These are phyloP conservation scores for Collybia sp. DNA, from an alignment of 768 basidiomycete genomes.

Conservation along the genomic window DNA sequence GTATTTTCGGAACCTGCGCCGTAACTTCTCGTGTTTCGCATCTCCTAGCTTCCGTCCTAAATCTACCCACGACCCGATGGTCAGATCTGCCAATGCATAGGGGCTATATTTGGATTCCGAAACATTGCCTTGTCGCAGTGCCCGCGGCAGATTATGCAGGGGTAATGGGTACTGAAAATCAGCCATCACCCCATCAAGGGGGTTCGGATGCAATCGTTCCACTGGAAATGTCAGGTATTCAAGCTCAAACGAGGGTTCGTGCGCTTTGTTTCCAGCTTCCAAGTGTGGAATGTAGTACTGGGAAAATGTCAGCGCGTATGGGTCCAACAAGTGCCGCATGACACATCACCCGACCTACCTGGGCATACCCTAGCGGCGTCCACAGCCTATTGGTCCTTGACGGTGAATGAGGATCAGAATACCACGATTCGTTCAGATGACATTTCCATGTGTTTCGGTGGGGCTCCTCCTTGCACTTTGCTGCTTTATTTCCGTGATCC, in stretches of 20 bases:
- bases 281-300: constrained; percentile 69
- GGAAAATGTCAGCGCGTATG: constrained; percentile 6
- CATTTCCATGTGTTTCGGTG: constrained; percentile 64
- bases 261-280: constrained; percentile 37
- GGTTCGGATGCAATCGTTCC: constrained; percentile 32
- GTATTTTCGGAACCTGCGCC: constrained; percentile 59
- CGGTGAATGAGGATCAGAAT: constrained; percentile 60
- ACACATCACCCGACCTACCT: constrained; percentile 46
- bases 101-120: constrained; percentile 54
- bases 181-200: constrained; percentile 13
- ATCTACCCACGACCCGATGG: constrained; percentile 67
- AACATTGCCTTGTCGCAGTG: constrained; percentile 35
- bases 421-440: constrained; percentile 53
- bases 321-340: not conserved
- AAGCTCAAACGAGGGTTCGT: constrained; percentile 60
- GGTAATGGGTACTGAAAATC: constrained; percentile 50
- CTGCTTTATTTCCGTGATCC: constrained; percentile 36
- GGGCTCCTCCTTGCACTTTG: constrained; percentile 41
- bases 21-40: constrained; percentile 45
- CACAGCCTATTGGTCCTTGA: constrained; percentile 65
- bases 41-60: constrained; percentile 61
- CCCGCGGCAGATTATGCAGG: constrained; percentile 45
- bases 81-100: constrained; percentile 73
- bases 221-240: constrained; percentile 72
- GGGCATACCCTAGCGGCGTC: constrained; percentile 80